Base-by-base conservation (phyloP, 257 asterid genomes). In the Solanum etuberosum region DNA sequence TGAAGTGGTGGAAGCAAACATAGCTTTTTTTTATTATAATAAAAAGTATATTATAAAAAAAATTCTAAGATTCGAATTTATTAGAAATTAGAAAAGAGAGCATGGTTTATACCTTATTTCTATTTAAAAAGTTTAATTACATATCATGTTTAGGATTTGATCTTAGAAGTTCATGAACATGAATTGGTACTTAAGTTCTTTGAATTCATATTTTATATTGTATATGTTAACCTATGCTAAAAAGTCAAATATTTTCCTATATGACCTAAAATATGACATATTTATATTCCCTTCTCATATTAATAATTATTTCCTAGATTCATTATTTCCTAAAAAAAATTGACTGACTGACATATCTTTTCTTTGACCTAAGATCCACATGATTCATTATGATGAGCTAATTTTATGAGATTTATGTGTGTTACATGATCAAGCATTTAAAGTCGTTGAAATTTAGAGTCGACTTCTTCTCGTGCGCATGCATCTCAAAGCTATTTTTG, bases 321-420 rank as follows among this genome's bases (percentile, higher is more conserved):
- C 61, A 54, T 54, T 54, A 6, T 43, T 43, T 43, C 7, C 7
- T 1, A 3, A 4, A 34, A 34, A 34, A 40, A 15, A 2, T 48
- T 1, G 23, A 16, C 23, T 15, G 0, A 48, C 8, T 1, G 8
- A 1, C 1, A 0, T 51, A 51, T 51, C 9, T 51, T 51, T 2
- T 1, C 1, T 2, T 18, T 3, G 9, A 51, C 16, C 20, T 46
- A 46, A 4, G 57, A 46, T 46, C 7, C 57, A 46, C 20, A 14
- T 14, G 3, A 14, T 46, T 46, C 57, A 46, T 4, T 46, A 46
- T 46, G 20, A 14, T 6, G 7, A 46, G 7, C 20, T 46, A 46
- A 46, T 46, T 46, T 46, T 46, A 14, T 40, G 20, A 46, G 20
- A 46, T 46, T 46, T 15, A 14, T 46, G 54, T 51, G 9, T 51